phyloP scores from a whole-genome alignment of 306 rosid genomes.

The Vigna nakashimae region DNA sequence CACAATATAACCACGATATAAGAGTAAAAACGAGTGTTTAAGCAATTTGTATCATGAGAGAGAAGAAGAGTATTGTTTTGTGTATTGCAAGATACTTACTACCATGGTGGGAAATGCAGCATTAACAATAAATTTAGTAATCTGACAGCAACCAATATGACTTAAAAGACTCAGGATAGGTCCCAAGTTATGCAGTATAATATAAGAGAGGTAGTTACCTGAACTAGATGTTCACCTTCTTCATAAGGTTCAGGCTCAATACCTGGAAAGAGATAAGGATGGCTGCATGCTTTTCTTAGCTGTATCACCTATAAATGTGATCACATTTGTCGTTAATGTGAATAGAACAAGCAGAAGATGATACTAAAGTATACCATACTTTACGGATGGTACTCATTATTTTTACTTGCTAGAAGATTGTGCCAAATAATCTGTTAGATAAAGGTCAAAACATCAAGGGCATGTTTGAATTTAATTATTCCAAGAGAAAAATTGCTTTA shows the following conservation, averaged over 20 bases:
- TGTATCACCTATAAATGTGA: conserved; percentile 72
- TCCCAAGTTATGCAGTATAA: conserved; percentile 3
- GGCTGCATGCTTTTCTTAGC: conserved; percentile 91
- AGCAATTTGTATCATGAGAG: no score
- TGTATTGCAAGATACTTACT: no score
- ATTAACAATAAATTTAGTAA: background rate
- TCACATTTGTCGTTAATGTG: conserved; percentile 12
- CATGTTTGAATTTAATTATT: background rate
- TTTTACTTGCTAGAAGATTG: conserved; percentile 1
- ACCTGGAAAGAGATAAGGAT: conserved; percentile 95
- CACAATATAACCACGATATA: no score
- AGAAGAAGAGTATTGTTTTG: no score
- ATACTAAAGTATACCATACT: conserved; percentile 17
- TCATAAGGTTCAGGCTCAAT: conserved; percentile 97
- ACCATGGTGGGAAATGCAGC: background rate
- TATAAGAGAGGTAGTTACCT: conserved; percentile 55
- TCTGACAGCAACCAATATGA: background rate
- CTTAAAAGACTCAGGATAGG: conserved; percentile 13
- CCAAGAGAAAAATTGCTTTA: background rate
- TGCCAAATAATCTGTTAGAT: background rate
- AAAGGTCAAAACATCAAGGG: background rate
- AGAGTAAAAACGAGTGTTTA: no score
- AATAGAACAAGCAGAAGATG: background rate
- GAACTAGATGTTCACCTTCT: conserved; percentile 97
- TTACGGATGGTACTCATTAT: conserved; percentile 9